Percentiles rank a stretch among this genome's conserved stretches.
These are phyloP conservation scores for Podaxis sp. DNA, from an alignment of 768 basidiomycete genomes.

Conservation along the genomic window DNA sequence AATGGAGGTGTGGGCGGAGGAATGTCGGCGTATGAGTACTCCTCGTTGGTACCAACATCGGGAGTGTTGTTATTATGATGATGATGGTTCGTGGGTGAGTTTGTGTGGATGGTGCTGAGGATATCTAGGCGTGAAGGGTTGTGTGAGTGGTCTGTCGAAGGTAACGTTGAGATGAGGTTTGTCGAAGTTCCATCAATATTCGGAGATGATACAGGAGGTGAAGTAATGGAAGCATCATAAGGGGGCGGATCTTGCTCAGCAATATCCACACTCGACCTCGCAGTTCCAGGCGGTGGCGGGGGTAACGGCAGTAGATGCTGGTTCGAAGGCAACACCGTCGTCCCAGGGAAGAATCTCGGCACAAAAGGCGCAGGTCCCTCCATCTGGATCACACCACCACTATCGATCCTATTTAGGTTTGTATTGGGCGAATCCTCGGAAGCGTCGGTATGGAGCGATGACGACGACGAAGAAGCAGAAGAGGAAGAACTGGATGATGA, in stretches of 20 bases:
- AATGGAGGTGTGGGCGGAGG: slow-evolving; percentile 4
- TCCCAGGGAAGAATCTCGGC: slow-evolving; percentile 59
- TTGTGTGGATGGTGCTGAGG: neutral
- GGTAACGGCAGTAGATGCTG: neutral
- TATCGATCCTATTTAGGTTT: slow-evolving; percentile 13
- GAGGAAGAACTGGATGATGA: slow-evolving; percentile 12
- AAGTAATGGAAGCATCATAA: slow-evolving; percentile 1
- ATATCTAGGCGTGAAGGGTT: neutral
- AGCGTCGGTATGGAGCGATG: slow-evolving; percentile 25
- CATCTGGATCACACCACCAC: neutral
- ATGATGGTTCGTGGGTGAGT: neutral
- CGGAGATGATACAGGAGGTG: neutral
- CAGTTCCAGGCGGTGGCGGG: neutral
- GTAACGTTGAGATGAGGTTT: neutral
- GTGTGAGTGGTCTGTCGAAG: neutral
- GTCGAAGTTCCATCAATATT: neutral
- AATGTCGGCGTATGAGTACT: slow-evolving; percentile 6
- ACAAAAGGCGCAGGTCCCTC: slow-evolving; percentile 48
- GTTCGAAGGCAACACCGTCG: slow-evolving; percentile 25
- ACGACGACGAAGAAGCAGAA: neutral
- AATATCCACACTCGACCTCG: neutral
- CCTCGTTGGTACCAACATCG: neutral
- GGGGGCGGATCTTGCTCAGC: slow-evolving; percentile 5
- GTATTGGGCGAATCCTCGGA: slow-evolving; percentile 40
- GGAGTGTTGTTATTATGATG: neutral